Evolutionary conservation across 805 yeast species (phyloP).

Genomic region (Candida lessepsii): DNA sequence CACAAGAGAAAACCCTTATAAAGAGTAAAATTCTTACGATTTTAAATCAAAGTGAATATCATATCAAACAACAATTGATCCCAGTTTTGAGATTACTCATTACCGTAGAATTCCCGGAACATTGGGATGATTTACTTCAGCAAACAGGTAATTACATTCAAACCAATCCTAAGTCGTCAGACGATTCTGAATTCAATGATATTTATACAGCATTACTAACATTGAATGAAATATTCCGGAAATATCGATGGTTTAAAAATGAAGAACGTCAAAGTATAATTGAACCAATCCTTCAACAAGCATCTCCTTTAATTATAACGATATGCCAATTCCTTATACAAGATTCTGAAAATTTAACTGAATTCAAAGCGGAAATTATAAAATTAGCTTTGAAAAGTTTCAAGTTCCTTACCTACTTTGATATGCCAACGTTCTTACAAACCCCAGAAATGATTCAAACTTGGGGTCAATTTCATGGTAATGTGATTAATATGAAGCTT

Average conservation of each 20-base stretch:
- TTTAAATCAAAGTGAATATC: conserved; percentile 40
- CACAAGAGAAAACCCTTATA: conserved; percentile 72
- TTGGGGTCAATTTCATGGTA: conserved; percentile 80
- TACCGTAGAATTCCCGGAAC: conserved; percentile 30
- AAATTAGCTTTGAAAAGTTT: conserved; percentile 71
- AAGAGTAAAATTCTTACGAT: conserved; percentile 68
- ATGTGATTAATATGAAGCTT: conserved; percentile 56
- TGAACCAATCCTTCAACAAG: conserved; percentile 48
- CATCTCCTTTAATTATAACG: conserved; percentile 64
- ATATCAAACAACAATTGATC: conserved; percentile 38
- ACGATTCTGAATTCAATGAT: conserved; percentile 20
- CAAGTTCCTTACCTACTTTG: conserved; percentile 73
- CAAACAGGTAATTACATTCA: background rate
- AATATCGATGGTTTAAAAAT: conserved; percentile 70
- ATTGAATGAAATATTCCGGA: conserved; percentile 65
- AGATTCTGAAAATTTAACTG: conserved; percentile 21
- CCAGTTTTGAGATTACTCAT: conserved; percentile 36
- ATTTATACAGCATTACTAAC: conserved; percentile 69
- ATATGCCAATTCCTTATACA: conserved; percentile 58
- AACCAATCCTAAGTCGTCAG: background rate
- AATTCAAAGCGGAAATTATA: conserved; percentile 63
- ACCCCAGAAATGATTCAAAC: conserved; percentile 46
- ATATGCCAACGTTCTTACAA: conserved; percentile 65
- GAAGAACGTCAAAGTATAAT: conserved; percentile 34
- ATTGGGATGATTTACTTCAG: conserved; percentile 27